phyloP scores from a whole-genome alignment of 768 basidiomycete species.

The Podaxis sp. region DNA sequence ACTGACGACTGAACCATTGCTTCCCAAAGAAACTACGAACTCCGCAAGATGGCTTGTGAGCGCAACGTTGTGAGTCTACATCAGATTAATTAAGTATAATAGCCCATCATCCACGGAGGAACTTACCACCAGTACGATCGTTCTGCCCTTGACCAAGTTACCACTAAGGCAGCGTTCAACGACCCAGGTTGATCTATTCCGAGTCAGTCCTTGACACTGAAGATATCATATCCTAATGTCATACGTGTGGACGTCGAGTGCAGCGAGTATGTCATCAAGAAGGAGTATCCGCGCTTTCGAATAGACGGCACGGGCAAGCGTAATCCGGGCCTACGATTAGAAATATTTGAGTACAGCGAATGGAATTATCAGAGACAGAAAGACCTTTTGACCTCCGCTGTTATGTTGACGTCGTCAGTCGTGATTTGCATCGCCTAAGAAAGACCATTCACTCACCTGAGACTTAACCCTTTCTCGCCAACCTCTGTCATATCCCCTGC shows the following conservation, averaged over 20 bases:
- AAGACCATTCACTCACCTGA: slow-evolving; percentile 27
- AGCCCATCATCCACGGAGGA: neutral
- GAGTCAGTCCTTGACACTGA: neutral
- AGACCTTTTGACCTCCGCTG: slow-evolving; percentile 46
- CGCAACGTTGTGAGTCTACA: slow-evolving; percentile 51
- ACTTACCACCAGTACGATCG: slow-evolving; percentile 76
- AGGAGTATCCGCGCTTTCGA: slow-evolving; percentile 59
- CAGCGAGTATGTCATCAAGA: slow-evolving; percentile 74
- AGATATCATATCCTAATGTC: slow-evolving; percentile 10
- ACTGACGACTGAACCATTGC: slow-evolving; percentile 49
- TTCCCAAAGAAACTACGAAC: slow-evolving; percentile 54
- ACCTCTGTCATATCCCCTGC: slow-evolving; percentile 72
- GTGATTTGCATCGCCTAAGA: neutral
- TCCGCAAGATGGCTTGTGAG: slow-evolving; percentile 53
- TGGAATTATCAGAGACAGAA: neutral
- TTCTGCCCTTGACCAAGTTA: slow-evolving; percentile 74
- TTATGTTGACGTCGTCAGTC: neutral
- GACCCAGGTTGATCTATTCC: slow-evolving; percentile 81
- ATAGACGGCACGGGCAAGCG: slow-evolving; percentile 46
- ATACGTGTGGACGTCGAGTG: slow-evolving; percentile 45
- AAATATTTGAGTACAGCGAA: neutral
- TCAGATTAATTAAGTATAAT: neutral
- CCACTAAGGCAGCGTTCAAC: slow-evolving; percentile 79
- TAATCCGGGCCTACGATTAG: slow-evolving; percentile 39
- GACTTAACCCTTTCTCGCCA: slow-evolving; percentile 67